Base-by-base conservation (phyloP, 805 yeast genomes). In the Sugiyamaella chiloensis region DNA sequence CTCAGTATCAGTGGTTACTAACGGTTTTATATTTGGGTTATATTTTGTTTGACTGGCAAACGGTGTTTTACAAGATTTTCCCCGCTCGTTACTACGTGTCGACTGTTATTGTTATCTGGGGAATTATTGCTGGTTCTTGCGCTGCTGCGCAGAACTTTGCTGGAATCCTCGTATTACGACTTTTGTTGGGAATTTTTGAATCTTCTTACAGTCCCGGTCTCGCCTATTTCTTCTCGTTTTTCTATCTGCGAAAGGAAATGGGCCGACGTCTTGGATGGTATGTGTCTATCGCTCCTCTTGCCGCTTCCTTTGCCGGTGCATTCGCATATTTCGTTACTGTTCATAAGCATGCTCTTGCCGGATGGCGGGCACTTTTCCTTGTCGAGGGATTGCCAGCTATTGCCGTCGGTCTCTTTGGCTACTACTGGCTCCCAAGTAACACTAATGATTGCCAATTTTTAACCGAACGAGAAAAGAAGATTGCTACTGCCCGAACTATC, bases 271-370 rank as follows among this genome's bases (percentile, higher is more conserved):
- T 55, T 43, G 61, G 60, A 4, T 42, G 52, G n/a, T 63, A 64
- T n/a, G 58, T 63, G 29, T 54, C 55, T 2, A 57, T 61, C 3
- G 63, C 65, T 1, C 52, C 59, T 24, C 69, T 81, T 48, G 76
- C 83, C n/a, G 71, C 84, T 0, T 83, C 76, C 74, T 50, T 67
- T 79, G 32, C 83, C 78, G 58, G 79, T 79, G 17, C 77, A 77
- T n/a, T 72, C 79, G 40, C 73, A 65, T 52, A 60, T 68, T 34
- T 58, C 61, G 31, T 60, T 79, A 26, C 52, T 37, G 29, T 46
- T 31, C 23, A 44, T 73, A 75, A 79, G 58, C 74, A 55, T 14
- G 20, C 43, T 24, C 40, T 57, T 7, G 58, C 67, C 61, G 51
- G 53, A 48, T 75, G 71, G 64, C 67, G 71, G 51, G 67, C 74